phyloP scores from a whole-genome alignment of 306 rosid species.

The Ormosia semicastrata region DNA sequence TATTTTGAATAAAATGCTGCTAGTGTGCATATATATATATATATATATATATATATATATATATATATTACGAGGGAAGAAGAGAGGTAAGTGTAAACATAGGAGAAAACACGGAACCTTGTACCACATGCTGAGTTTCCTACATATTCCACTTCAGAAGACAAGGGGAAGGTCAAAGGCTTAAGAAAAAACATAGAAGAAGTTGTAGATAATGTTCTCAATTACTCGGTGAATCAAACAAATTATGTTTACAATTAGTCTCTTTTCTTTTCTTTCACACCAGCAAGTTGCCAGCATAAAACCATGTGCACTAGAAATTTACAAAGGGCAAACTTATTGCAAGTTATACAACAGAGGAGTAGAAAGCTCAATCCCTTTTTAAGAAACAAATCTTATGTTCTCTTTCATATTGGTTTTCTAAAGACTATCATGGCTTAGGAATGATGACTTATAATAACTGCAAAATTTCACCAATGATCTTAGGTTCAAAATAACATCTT shows the following conservation, averaged over 20 bases:
- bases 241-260: neutral
- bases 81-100: neutral
- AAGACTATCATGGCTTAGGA: neutral
- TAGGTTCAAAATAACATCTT: neutral
- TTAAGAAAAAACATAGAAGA: neutral
- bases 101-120: neutral
- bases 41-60: too few relatives aligned
- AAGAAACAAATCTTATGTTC: neutral
- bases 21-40: neutral
- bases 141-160: neutral
- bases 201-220: neutral
- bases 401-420: neutral
- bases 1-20: neutral
- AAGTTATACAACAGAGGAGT: neutral
- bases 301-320: neutral
- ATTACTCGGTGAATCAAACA: neutral
- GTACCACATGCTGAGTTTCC: neutral
- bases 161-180: neutral
- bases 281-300: neutral
- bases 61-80: neutral
- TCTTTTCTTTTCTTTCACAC: neutral
- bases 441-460: neutral
- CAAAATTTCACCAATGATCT: neutral
- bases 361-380: slow-evolving; percentile 6
- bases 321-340: neutral